Conservation (phyloP, 2,329 filamentous ascomycete genomes). For the Annulohypoxylon truncatum region DNA sequence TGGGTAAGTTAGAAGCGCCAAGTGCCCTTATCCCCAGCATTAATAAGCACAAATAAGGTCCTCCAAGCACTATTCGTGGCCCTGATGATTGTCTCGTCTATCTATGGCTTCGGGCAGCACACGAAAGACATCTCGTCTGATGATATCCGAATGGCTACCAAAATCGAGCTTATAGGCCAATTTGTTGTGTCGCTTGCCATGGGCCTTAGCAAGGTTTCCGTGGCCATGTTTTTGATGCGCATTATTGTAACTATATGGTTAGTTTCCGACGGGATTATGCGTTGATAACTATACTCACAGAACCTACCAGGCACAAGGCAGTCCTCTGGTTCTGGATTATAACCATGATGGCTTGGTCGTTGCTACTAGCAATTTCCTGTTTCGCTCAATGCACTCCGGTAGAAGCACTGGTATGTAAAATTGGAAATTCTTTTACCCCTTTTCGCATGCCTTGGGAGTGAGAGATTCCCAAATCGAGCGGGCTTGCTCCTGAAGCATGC, state of each 20-base stretch:
- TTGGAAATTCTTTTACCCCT: too few relatives aligned
- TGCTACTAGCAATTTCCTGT: conserved; percentile 23
- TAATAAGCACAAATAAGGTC: conserved; percentile 12
- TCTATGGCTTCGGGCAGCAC: conserved; percentile 35
- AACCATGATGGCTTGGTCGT: conserved; percentile 32
- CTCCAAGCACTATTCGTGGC: conserved; percentile 20
- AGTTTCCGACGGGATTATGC: background rate
- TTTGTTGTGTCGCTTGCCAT: conserved; percentile 29
- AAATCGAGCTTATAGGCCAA: conserved; percentile 29
- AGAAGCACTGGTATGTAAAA: conserved; percentile 25
- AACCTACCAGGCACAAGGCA: conserved; percentile 30
- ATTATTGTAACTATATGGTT: conserved; percentile 32
- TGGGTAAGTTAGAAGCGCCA: conserved; percentile 18
- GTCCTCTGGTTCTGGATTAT: conserved; percentile 40
- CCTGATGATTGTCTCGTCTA: conserved; percentile 24
- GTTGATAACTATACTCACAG: background rate
- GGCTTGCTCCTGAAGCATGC: too few relatives aligned
- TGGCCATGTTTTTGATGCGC: conserved; percentile 38
- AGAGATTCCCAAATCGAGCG: too few relatives aligned
- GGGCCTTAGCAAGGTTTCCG: conserved; percentile 33
- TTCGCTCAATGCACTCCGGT: conserved; percentile 36
- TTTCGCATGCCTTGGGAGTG: too few relatives aligned
- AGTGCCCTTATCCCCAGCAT: background rate
- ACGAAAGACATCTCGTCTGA: conserved; percentile 16
- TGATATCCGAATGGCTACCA: conserved; percentile 30